These are phyloP conservation scores for Suillus americanus DNA, from an alignment of 768 basidiomycete species.

Conservation along the genomic window DNA sequence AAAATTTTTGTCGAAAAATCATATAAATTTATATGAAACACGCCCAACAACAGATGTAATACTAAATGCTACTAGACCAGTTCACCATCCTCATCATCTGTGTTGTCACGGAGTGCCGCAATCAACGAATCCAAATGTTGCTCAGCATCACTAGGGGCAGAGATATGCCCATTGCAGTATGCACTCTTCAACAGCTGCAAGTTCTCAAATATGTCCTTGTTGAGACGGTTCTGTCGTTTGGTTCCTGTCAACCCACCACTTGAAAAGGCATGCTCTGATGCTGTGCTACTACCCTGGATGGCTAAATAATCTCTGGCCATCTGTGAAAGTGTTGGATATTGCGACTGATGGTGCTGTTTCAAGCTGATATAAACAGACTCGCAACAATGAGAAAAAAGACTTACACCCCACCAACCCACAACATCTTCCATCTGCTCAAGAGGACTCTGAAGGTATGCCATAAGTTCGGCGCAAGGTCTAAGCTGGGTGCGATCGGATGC, in stretches of 20 bases:
- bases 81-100: not conserved
- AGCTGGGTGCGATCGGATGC: not conserved
- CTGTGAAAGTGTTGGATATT: constrained; percentile 17
- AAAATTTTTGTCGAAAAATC: not conserved
- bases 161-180: constrained; percentile 28
- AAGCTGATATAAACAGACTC: not conserved
- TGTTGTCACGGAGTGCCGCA: not conserved
- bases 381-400: constrained; percentile 6
- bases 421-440: constrained; percentile 2
- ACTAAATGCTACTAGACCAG: not conserved
- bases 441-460: constrained; percentile 4
- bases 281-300: constrained; percentile 25
- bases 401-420: constrained; percentile 8
- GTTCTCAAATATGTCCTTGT: constrained; percentile 23
- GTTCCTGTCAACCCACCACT: constrained; percentile 27
- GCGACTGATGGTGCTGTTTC: not conserved
- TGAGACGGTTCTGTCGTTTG: constrained; percentile 17
- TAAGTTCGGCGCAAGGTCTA: not conserved
- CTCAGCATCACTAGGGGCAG: constrained; percentile 15
- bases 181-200: constrained; percentile 22
- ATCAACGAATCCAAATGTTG: too few relatives aligned
- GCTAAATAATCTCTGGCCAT: constrained; percentile 21
- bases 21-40: not conserved
- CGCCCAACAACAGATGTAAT: too few relatives aligned
- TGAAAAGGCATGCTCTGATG: constrained; percentile 30